Evolutionary conservation across 345 rosid species (phyloP), one percentile per base, ranked within the genome.

Genomic region (Eucalyptus curtisii): DNA sequence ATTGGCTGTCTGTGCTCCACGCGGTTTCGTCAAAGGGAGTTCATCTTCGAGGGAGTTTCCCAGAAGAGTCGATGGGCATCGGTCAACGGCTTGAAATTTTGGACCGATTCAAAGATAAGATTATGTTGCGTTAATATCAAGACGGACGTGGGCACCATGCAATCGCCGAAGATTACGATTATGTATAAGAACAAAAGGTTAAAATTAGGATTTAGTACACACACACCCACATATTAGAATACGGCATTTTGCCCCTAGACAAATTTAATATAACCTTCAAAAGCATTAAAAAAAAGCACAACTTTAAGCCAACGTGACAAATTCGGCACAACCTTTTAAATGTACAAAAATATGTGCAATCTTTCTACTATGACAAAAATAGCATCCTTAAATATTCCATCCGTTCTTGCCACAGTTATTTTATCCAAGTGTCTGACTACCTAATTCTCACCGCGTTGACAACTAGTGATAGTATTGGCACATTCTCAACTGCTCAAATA

Each of bases 381-480:
- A 68, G 24, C 42, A 68, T 16, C 79, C 40, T 31, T 31, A 66
- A 66, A 31, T 31, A 31, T 68, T 42, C 6, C 42, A 31, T 68
- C 80, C 0, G 0, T 2, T 33, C 44, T 68, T 17, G 7, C 44
- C 44, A 4, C 7, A 12, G 31, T 59, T 59, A 22, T 13, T 0
- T 16, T 17, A 37, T 66, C 4, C 4, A 33, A 37, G 2, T 1
- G 80, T 68, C 4, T 0, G 0, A 40, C 13, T 3, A 0, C 44
- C 2, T 33, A 5, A 33, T 4, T 33, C 0, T 71, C 44, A 71
- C 44, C 2, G 0, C 7, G 3, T 19, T 33, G 13, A 71, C 7
- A 10, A 71, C 44, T 33, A 0, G 7, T 0, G 2, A 33, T 33
- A 0, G 44, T 9, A 71, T 6, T 0, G 24, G 7, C 3, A 0